These are phyloP conservation scores for Cryomyces antarcticus DNA, from an alignment of 495 filamentous ascomycete species.

Conservation along the genomic window DNA sequence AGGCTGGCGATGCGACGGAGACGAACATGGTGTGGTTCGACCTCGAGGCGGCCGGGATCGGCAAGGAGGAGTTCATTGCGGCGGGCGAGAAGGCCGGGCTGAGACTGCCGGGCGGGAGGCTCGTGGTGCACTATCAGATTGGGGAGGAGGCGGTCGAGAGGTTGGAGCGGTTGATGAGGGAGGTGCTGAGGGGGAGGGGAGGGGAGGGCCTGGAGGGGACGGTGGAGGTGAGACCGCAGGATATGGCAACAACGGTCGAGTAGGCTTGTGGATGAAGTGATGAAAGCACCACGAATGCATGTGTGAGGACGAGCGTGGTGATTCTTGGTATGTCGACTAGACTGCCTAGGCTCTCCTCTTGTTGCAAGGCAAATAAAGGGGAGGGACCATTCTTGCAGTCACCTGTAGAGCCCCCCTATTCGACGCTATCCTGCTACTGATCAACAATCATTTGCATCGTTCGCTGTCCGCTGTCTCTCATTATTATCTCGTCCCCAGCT, in stretches of 20 bases:
- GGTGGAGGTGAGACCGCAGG: constrained; percentile 1
- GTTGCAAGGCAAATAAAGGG: too few species aligned
- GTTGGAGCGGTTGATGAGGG: constrained; percentile 28
- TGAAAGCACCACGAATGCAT: too few species aligned
- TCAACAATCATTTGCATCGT: too few species aligned
- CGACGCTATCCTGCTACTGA: too few species aligned
- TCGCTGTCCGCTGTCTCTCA: too few species aligned
- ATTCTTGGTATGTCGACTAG: too few species aligned
- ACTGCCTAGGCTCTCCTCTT: too few species aligned
- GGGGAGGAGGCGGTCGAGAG: constrained; percentile 27
- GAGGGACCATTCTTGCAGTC: too few species aligned
- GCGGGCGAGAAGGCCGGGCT: constrained; percentile 33
- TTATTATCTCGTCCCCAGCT: too few species aligned
- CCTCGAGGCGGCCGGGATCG: constrained; percentile 31
- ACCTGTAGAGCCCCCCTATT: too few species aligned
- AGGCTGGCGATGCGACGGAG: constrained; percentile 39
- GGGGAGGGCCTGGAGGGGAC: constrained; percentile 3
- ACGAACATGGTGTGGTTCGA: constrained; percentile 95
- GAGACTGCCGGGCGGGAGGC: constrained; percentile 27
- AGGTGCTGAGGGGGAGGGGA: constrained; percentile 10
- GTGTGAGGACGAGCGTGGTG: too few species aligned
- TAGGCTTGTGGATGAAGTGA: too few species aligned
- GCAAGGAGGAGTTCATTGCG: constrained; percentile 23
- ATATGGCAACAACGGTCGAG: not conserved
- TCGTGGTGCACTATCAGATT: constrained; percentile 50